Evolutionary conservation across 306 rosid genomes (phyloP).

Genomic region (Cucumis hystrix): DNA sequence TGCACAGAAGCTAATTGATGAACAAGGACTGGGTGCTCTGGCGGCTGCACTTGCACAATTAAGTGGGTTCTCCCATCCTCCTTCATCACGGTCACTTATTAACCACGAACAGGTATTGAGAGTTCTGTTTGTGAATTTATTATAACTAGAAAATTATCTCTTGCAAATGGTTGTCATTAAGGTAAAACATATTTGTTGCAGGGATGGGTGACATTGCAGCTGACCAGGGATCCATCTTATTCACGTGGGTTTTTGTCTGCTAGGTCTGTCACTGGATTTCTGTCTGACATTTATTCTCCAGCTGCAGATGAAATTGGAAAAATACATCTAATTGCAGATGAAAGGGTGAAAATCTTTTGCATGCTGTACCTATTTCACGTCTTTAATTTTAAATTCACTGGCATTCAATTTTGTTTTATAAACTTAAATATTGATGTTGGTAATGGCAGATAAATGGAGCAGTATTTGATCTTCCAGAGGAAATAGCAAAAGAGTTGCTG

Average conservation of each 20-base stretch:
- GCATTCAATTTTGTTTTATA: slow-evolving; percentile 9
- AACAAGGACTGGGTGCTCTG: slow-evolving; percentile 73
- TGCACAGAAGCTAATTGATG: slow-evolving; percentile 67
- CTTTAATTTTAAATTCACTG: neutral
- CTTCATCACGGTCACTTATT: slow-evolving; percentile 80
- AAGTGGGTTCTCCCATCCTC: slow-evolving; percentile 91
- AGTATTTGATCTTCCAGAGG: slow-evolving; percentile 95
- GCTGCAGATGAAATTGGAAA: slow-evolving; percentile 97
- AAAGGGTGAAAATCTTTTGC: slow-evolving; percentile 44
- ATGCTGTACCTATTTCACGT: slow-evolving; percentile 2
- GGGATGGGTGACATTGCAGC: slow-evolving; percentile 92
- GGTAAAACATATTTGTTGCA: slow-evolving; percentile 23
- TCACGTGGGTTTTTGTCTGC: slow-evolving; percentile 71
- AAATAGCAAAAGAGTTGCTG: slow-evolving; percentile 75
- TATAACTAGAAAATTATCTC: neutral
- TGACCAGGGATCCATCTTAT: slow-evolving; percentile 53
- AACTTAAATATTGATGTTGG: slow-evolving; percentile 7
- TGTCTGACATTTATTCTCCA: slow-evolving; percentile 69
- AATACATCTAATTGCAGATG: slow-evolving; percentile 82
- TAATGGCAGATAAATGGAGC: slow-evolving; percentile 77
- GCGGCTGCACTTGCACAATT: slow-evolving; percentile 97
- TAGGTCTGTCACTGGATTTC: slow-evolving; percentile 92
- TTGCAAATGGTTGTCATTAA: slow-evolving; percentile 10
- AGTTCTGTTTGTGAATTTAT: neutral
- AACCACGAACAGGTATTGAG: slow-evolving; percentile 67